Evolutionary conservation across 2,329 filamentous ascomycete species (phyloP).

Genomic region (Exophiala dermatitidis): DNA sequence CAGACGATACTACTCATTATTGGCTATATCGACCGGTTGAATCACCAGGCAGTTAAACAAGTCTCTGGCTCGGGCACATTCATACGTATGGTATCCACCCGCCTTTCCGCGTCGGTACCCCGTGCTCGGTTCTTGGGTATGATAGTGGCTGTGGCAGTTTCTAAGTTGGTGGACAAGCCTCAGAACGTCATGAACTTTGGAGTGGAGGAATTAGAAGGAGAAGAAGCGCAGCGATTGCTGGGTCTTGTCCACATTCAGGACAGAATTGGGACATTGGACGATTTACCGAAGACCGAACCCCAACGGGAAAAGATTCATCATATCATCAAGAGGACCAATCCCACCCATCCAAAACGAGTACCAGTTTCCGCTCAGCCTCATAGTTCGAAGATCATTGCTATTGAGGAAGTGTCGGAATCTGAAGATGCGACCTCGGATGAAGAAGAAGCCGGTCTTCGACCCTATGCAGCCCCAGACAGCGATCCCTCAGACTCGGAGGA

Average conservation of each 20-base stretch:
- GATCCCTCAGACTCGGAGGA: conserved; percentile 90
- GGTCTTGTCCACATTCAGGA: conserved; percentile 58
- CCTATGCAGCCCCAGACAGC: conserved; percentile 79
- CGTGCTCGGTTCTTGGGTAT: conserved; percentile 79
- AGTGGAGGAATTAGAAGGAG: conserved; percentile 65
- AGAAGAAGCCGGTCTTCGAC: conserved; percentile 61
- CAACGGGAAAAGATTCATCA: conserved; percentile 19
- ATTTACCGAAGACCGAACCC: conserved; percentile 15
- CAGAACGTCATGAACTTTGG: conserved; percentile 75
- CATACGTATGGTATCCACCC: conserved; percentile 73
- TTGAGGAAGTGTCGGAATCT: conserved; percentile 57
- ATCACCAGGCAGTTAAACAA: conserved; percentile 59
- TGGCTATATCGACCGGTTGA: conserved; percentile 63
- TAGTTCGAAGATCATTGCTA: conserved; percentile 43
- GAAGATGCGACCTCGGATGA: conserved; percentile 41
- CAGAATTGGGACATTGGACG: conserved; percentile 45
- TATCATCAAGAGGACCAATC: not conserved
- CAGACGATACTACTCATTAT: conserved; percentile 71
- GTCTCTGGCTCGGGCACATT: conserved; percentile 66
- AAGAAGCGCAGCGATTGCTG: conserved; percentile 71
- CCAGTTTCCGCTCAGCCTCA: conserved; percentile 17
- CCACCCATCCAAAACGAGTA: conserved; percentile 2
- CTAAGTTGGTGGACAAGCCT: conserved; percentile 56
- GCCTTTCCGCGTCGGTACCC: conserved; percentile 67
- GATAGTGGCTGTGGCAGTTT: conserved; percentile 69